Base-by-base conservation (phyloP, 768 basidiomycete genomes). In the Crucibulum laeve region DNA sequence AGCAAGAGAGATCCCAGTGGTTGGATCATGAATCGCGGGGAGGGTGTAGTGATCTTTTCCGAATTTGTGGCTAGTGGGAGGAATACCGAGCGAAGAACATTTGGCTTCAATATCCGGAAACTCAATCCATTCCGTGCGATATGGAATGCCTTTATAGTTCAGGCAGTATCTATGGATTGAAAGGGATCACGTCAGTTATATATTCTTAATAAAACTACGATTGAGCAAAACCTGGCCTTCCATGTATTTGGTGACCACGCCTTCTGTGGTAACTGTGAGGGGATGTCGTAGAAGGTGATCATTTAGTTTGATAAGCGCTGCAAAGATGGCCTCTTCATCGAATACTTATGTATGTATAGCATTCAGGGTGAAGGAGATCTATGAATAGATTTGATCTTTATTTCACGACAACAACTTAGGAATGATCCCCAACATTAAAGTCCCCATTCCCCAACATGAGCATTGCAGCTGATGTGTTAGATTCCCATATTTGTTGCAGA, bases 101-200 rank as follows among this genome's bases (percentile, higher is more conserved):
- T 53, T 45, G 2, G 40, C 38, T 38, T 42, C 64, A 43, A 79
- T 70, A 37, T 76, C 71, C 4, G 71, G 69, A 44, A 59, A 71
- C 43, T 74, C 74, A 30, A 75, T 54, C 73, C 74, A 74, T 32
- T 57, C 60, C 2, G 73, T 74, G 51, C 55, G 62, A 52, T 65
- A 69, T 0, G 64, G 40, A 7, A 61, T 35, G 11, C 49, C 47
- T 34, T 61, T 59, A 43, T 47, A 53, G 43, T 62, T 61, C 22
- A 64, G 40, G 1, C 51, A 47, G 17, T 55, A 53, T 42, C 62
- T 62, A 18, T 7, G 17, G 28, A 8, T n/a, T 5, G n/a, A 17
- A 5, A 35, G 11, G 30, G 6, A 17, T 15, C 18, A 6, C 14
- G 14, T 15, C 21, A 15, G 15, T 17, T 10, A 13, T n/a, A 8